Percentiles rank a stretch among this genome's conserved stretches.
These are phyloP conservation scores for Agaricus subrufescens DNA, from an alignment of 768 basidiomycete species.

Conservation along the genomic window DNA sequence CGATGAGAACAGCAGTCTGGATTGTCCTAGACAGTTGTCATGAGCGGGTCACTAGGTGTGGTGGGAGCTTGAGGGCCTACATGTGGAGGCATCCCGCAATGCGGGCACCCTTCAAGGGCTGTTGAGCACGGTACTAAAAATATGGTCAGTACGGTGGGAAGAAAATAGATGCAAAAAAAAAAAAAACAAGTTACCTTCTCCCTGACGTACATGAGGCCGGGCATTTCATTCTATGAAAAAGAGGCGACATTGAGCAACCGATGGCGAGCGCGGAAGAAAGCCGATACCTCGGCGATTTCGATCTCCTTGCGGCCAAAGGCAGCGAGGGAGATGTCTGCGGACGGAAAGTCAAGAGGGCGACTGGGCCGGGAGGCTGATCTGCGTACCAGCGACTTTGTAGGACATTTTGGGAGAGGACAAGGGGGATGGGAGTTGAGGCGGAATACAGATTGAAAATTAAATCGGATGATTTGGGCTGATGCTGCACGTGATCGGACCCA, in stretches of 20 bases:
- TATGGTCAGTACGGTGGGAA: constrained; percentile 15
- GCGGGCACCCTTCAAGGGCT: constrained; percentile 92
- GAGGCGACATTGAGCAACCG: constrained; percentile 13
- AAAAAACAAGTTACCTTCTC: constrained; percentile 54
- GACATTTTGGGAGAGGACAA: constrained; percentile 50
- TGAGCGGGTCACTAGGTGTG: not conserved
- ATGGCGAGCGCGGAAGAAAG: constrained; percentile 5
- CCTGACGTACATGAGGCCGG: constrained; percentile 91
- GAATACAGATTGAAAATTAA: not conserved
- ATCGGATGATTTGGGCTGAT: no score
- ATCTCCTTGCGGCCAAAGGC: constrained; percentile 99
- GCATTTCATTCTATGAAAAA: constrained; percentile 76
- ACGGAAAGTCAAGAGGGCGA: constrained; percentile 10
- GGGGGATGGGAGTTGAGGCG: constrained; percentile 16
- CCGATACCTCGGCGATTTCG: constrained; percentile 90
- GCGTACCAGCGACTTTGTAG: constrained; percentile 86
- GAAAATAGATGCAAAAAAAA: not conserved
- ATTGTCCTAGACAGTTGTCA: not conserved
- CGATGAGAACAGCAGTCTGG: constrained; percentile 92
- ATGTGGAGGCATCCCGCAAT: constrained; percentile 98
- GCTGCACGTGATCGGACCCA: no score
- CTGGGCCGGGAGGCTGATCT: not conserved
- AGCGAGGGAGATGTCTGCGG: constrained; percentile 87
- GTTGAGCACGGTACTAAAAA: constrained; percentile 63
- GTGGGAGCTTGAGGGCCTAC: constrained; percentile 36